Percentiles rank a stretch among this genome's conserved stretches.
These are phyloP conservation scores for Neonectria coccinea DNA, from an alignment of 2,329 filamentous ascomycete species.

Conservation along the genomic window DNA sequence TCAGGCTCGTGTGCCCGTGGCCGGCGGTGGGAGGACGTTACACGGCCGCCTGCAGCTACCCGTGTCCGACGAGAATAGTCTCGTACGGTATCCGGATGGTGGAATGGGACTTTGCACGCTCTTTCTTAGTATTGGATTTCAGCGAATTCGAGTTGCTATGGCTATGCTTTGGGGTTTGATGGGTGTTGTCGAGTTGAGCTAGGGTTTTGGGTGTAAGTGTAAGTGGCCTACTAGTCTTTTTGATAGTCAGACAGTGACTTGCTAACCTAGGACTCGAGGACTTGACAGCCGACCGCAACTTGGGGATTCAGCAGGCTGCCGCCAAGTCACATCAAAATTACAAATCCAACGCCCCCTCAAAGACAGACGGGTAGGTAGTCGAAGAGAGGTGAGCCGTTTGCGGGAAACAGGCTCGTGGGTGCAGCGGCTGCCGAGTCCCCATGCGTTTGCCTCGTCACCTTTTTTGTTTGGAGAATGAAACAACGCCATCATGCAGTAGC, in stretches of 20 bases:
- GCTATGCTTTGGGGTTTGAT: neutral
- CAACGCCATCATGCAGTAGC: slow-evolving; percentile 4
- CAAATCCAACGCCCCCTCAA: neutral
- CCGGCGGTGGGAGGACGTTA: slow-evolving; percentile 36
- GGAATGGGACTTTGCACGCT: neutral
- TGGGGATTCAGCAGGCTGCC: slow-evolving; percentile 9
- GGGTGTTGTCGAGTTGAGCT: neutral
- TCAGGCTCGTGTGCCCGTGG: slow-evolving; percentile 40
- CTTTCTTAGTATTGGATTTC: neutral
- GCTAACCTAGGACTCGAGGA: neutral
- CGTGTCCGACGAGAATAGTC: slow-evolving; percentile 51
- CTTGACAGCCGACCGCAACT: slow-evolving; percentile 1
- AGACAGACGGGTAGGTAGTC: slow-evolving; percentile 20
- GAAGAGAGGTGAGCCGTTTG: neutral
- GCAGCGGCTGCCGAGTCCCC: slow-evolving; percentile 27
- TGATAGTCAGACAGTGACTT: slow-evolving; percentile 7
- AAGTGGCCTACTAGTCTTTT: neutral
- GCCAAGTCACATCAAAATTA: slow-evolving; percentile 5
- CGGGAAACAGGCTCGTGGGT: slow-evolving; percentile 7
- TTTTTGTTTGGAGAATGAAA: slow-evolving; percentile 2
- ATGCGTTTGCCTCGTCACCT: slow-evolving; percentile 11
- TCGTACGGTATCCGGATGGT: slow-evolving; percentile 47
- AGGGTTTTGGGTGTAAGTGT: neutral
- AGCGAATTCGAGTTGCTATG: neutral
- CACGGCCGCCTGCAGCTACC: slow-evolving; percentile 48